Percentiles rank a stretch among this genome's conserved stretches.
Conservation (phyloP, 2,329 filamentous ascomycete species). For the Sodiomyces alkalinus region DNA sequence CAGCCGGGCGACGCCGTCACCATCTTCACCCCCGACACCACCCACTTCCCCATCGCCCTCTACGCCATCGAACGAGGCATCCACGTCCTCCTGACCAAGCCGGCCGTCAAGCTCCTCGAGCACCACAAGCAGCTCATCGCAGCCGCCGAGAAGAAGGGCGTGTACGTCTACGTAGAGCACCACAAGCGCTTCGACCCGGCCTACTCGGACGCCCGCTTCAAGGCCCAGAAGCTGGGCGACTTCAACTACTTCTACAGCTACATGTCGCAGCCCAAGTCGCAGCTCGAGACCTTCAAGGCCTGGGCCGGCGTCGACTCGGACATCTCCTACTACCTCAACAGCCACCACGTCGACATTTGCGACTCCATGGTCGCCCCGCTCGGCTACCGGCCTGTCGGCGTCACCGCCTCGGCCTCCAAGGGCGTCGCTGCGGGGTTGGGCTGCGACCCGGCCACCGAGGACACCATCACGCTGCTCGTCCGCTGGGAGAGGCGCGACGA, state of each 20-base stretch:
- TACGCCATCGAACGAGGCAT: slow-evolving; percentile 81
- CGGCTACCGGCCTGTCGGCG: slow-evolving; percentile 62
- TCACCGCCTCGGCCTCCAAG: slow-evolving; percentile 62
- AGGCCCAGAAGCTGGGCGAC: slow-evolving; percentile 64
- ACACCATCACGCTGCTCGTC: slow-evolving; percentile 82
- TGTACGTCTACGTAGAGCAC: slow-evolving; percentile 89
- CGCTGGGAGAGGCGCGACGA: slow-evolving; percentile 69
- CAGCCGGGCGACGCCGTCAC: slow-evolving; percentile 77
- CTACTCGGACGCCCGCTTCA: slow-evolving; percentile 73
- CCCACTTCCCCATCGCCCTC: slow-evolving; percentile 80
- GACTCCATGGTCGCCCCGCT: slow-evolving; percentile 71
- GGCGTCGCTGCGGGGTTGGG: slow-evolving; percentile 68
- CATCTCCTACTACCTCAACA: slow-evolving; percentile 93
- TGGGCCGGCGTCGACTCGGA: slow-evolving; percentile 88
- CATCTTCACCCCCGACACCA: slow-evolving; percentile 90
- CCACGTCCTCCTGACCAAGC: slow-evolving; percentile 90
- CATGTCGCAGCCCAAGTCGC: slow-evolving; percentile 85
- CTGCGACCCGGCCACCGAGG: slow-evolving; percentile 69
- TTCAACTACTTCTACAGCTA: slow-evolving; percentile 99
- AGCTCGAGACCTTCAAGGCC: slow-evolving; percentile 86
- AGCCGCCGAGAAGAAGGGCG: slow-evolving; percentile 56
- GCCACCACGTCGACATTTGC: slow-evolving; percentile 83
- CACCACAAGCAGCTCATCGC: slow-evolving; percentile 66
- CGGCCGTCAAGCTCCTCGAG: slow-evolving; percentile 69
- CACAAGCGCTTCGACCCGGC: slow-evolving; percentile 94